Evolutionary conservation across 257 asterid genomes (phyloP), one percentile per base, ranked within the genome.

Genomic region (Salvia hispanica): DNA sequence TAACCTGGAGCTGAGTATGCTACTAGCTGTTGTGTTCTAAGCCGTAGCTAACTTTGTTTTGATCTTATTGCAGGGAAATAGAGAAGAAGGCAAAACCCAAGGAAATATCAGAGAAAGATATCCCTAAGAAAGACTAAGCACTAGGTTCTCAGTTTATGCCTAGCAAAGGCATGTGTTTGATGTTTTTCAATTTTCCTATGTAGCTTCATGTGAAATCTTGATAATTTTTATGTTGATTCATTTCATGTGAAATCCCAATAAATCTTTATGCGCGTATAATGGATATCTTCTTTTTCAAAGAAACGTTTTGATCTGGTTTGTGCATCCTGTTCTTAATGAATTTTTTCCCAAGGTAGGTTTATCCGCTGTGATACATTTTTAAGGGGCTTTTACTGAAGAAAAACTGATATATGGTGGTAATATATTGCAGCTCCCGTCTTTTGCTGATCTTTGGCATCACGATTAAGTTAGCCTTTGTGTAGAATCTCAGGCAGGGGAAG

Each of bases 31-130:
- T 54, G 9, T 43, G 15, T 57, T 5, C 3, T 25, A 14, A 40
- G 48, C 13, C 25, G 12, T 13, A 62, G 13, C 25, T 5, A 37
- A 65, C 64, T n/a, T 4, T 48, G 45, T 28, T 14, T 58, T 68
- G 73, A 46, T 76, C 28, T 70, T 62, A 4, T 50, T 62, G 72
- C 76, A 87, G 96, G 84, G 86, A 80, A 69, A 79, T 82, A 36
- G 92, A 87, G 83, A 89, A 89, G 79, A 89, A 89, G 79, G 77
- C 78, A 28, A 88, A 82, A 68, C 88, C 90, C 1, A 89, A 85
- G 74, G 96, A 85, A 58, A 72, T 80, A 37, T 84, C 92, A 9
- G 84, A 78, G 57, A 85, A 89, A 72, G 88, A 85, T 66, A 36
- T 51, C 6, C 86, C 85, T 0, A 83, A 83, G 80, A 79, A 85